These are phyloP conservation scores for Ehretia macrophylla DNA, from an alignment of 257 asterid genomes.

Conservation along the genomic window DNA sequence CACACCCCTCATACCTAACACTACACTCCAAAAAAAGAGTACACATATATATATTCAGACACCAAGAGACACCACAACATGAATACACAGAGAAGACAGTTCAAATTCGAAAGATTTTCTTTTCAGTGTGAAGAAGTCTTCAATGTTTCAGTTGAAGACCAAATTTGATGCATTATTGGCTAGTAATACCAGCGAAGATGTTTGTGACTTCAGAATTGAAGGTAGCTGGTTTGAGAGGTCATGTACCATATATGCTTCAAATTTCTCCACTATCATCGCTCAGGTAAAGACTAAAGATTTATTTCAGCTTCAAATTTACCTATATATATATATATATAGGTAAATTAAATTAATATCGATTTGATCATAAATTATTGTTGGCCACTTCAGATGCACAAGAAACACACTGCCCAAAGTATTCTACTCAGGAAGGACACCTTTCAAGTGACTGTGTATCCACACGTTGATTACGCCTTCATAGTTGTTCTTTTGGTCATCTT, in stretches of 20 bases:
- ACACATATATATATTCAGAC: conserved; percentile 41
- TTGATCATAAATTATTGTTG: too few species aligned
- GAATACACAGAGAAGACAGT: conserved; percentile 36
- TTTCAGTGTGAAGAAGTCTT: conserved; percentile 32
- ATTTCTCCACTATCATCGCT: conserved; percentile 49
- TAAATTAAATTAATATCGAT: too few species aligned
- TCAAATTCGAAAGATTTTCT: conserved; percentile 20
- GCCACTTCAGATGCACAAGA: conserved; percentile 75
- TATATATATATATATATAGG: too few species aligned
- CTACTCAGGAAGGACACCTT: conserved; percentile 66
- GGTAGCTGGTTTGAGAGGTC: conserved; percentile 34
- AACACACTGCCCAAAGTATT: conserved; percentile 45
- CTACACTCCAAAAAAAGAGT: too few species aligned
- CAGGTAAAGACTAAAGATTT: conserved; percentile 44
- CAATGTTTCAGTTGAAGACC: conserved; percentile 26
- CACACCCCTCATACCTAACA: too few species aligned
- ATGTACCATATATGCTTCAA: conserved; percentile 34
- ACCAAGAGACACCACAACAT: conserved; percentile 63
- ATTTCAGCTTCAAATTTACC: too few species aligned
- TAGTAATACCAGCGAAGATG: conserved; percentile 23
- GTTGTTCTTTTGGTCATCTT: conserved; percentile 68
- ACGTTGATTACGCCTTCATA: conserved; percentile 80
- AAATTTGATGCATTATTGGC: conserved; percentile 34
- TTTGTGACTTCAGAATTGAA: conserved; percentile 31
- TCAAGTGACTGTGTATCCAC: conserved; percentile 66